phyloP scores from a whole-genome alignment of 306 rosid genomes.

The Vigna reflexopilosa region DNA sequence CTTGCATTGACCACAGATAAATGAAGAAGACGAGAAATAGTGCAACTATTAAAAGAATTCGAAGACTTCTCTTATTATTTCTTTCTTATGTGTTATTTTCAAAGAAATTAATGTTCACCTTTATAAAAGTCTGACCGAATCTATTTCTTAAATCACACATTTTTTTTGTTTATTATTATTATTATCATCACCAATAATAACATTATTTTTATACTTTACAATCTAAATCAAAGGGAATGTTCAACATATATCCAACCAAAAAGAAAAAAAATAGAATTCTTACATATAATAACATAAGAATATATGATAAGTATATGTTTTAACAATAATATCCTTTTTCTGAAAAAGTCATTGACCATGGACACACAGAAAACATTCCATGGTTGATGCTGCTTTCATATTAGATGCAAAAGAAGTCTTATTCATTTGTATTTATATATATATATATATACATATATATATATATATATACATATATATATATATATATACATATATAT shows the following conservation, averaged over 20 bases:
- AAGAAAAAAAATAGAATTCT: neutral
- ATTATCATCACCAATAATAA: neutral
- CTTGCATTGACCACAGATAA: neutral
- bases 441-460: too few species aligned
- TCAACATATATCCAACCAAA: conserved; percentile 8
- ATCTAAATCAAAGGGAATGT: conserved; percentile 33
- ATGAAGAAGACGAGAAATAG: neutral
- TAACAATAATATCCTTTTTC: conserved; percentile 14
- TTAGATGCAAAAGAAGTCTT: conserved; percentile 23
- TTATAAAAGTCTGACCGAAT: neutral
- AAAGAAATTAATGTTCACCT: neutral
- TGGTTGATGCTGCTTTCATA: conserved; percentile 46
- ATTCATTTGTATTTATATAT: neutral
- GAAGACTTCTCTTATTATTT: neutral
- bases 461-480: too few species aligned
- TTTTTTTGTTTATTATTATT: neutral
- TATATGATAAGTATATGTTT: conserved; percentile 40
- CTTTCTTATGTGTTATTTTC: conserved; percentile 10
- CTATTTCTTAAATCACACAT: conserved; percentile 4
- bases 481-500: too few species aligned
- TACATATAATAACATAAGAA: neutral
- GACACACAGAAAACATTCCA: conserved; percentile 43
- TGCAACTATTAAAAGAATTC: neutral
- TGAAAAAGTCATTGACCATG: conserved; percentile 42
- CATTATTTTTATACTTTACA: neutral